Evolutionary conservation across 2,329 filamentous ascomycete species (phyloP).

Genomic region (Sporothrix pallida): DNA sequence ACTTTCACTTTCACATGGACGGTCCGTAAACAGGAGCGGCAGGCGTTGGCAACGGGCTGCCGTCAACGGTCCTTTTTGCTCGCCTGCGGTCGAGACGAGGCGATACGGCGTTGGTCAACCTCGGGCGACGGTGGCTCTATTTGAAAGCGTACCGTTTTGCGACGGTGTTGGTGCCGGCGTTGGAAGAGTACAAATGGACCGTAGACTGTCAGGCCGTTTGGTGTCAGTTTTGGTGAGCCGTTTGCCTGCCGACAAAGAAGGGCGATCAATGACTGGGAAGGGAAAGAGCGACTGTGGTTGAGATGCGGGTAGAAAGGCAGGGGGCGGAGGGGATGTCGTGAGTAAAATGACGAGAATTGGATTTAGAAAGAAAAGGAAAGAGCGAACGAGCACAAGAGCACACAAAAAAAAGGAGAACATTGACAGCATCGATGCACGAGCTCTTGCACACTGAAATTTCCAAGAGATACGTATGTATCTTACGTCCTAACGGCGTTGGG

Average conservation of each 20-base stretch:
- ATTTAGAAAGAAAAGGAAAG: background rate
- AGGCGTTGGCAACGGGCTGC: background rate
- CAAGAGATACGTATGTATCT: background rate
- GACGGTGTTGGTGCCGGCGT: background rate
- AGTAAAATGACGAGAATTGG: background rate
- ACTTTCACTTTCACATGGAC: conserved; percentile 7
- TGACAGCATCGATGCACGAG: background rate
- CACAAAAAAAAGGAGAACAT: background rate
- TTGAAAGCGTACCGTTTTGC: background rate
- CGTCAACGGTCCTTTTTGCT: background rate
- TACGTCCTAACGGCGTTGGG: background rate
- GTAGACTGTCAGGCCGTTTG: conserved; percentile 7
- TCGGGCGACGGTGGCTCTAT: background rate
- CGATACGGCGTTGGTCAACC: background rate
- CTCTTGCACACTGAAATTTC: background rate
- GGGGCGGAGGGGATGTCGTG: background rate
- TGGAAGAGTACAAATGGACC: background rate
- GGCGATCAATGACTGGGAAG: background rate
- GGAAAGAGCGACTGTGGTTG: background rate
- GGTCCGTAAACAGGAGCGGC: background rate
- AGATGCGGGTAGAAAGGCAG: background rate
- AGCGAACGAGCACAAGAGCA: background rate
- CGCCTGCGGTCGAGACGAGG: background rate
- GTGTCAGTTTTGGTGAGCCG: background rate
- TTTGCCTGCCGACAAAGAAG: background rate